Percentiles rank a stretch among this genome's conserved stretches.
Conservation (phyloP, 192 early-diverging fungal species). For the Piromyces finnis region DNA sequence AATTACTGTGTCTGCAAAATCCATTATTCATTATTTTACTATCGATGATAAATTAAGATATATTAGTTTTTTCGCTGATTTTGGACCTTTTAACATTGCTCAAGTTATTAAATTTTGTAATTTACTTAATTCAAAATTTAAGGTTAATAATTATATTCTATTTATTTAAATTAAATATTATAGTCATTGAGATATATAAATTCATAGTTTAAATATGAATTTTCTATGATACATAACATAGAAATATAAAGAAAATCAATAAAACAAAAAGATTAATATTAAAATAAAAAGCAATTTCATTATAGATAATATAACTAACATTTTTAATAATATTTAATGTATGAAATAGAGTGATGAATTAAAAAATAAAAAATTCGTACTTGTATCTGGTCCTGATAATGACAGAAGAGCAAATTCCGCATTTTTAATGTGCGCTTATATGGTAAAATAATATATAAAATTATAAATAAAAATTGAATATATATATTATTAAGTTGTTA, state of each 20-base stretch:
- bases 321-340: too few species aligned
- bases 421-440: conserved; percentile 44
- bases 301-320: too few species aligned
- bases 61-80: conserved; percentile 43
- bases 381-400: conserved; percentile 30
- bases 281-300: too few species aligned
- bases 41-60: conserved; percentile 41
- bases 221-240: too few species aligned
- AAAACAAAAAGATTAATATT: too few species aligned
- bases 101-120: conserved; percentile 44
- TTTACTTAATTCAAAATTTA: conserved; percentile 34
- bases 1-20: background rate
- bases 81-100: conserved; percentile 45
- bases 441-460: conserved; percentile 41
- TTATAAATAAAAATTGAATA: too few species aligned
- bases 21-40: conserved; percentile 29
- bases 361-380: conserved; percentile 28
- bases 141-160: conserved; percentile 17
- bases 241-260: too few species aligned
- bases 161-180: too few species aligned
- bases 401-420: conserved; percentile 49
- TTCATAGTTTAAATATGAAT: too few species aligned
- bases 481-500: too few species aligned
- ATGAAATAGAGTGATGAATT: conserved; percentile 25
- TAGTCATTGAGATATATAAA: too few species aligned